A percentile compares a stretch with the other conserved stretches of the same genome.
Evolutionary conservation across 495 filamentous ascomycete species (phyloP).

Genomic region (Evernia prunastri): DNA sequence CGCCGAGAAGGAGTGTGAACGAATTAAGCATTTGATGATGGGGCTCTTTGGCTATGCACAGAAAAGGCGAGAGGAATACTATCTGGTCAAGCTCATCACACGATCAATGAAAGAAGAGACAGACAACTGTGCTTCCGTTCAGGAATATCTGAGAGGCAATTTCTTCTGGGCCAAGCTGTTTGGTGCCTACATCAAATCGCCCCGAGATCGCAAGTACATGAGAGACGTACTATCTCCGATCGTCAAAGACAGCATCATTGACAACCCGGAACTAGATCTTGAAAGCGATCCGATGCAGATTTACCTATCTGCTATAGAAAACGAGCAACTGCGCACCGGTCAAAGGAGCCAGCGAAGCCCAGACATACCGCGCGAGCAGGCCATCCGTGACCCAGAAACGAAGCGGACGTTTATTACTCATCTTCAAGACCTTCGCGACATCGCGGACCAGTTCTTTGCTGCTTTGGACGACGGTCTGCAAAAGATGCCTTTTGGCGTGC

Average conservation of each 20-base stretch:
- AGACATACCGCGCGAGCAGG: slow-evolving; percentile 80
- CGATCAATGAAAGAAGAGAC: slow-evolving; percentile 83
- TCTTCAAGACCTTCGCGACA: slow-evolving; percentile 85
- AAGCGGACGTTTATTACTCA: slow-evolving; percentile 87
- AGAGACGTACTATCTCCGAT: slow-evolving; percentile 75
- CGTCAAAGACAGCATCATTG: slow-evolving; percentile 81
- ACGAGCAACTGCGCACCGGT: slow-evolving; percentile 91
- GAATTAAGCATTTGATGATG: slow-evolving; percentile 91
- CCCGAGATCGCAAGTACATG: slow-evolving; percentile 86
- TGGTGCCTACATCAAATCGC: slow-evolving; percentile 81
- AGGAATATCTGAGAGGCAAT: slow-evolving; percentile 82
- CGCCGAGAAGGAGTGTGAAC: slow-evolving; percentile 85
- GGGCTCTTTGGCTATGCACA: slow-evolving; percentile 95
- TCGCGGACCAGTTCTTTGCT: slow-evolving; percentile 80
- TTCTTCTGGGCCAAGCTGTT: slow-evolving; percentile 91
- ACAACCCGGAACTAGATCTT: slow-evolving; percentile 81
- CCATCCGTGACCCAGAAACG: slow-evolving; percentile 89
- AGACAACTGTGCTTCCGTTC: slow-evolving; percentile 61
- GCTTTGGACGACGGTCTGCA: slow-evolving; percentile 75
- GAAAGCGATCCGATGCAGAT: slow-evolving; percentile 98
- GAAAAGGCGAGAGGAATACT: slow-evolving; percentile 94
- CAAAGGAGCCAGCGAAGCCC: slow-evolving; percentile 68
- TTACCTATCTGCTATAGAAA: slow-evolving; percentile 88
- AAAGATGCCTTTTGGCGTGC: slow-evolving; percentile 87
- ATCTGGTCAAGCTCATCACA: slow-evolving; percentile 82